These are phyloP conservation scores for Quercus tomentella DNA, from an alignment of 331 rosid genomes.

Conservation along the genomic window DNA sequence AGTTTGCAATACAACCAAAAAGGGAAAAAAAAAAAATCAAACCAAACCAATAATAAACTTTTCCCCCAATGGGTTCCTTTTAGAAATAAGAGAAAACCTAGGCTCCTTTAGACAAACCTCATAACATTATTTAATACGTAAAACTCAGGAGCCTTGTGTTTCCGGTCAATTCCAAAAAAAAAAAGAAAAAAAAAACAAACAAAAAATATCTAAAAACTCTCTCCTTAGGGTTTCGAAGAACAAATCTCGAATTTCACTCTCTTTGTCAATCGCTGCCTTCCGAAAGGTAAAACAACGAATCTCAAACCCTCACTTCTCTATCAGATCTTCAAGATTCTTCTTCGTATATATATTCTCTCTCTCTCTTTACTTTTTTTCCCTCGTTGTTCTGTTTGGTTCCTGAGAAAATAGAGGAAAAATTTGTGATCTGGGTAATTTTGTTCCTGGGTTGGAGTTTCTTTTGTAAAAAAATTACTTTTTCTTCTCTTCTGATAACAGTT, in stretches of 20 bases:
- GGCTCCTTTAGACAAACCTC: slow-evolving; percentile 7
- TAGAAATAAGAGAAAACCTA: background rate
- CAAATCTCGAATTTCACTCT: background rate
- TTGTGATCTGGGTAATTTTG: slow-evolving; percentile 19
- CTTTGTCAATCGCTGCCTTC: slow-evolving; percentile 3
- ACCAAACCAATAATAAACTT: too few relatives aligned
- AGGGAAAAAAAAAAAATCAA: too few relatives aligned
- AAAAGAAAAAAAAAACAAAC: too few relatives aligned
- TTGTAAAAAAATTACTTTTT: background rate
- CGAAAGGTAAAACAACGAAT: slow-evolving; percentile 28
- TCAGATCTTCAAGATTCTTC: background rate
- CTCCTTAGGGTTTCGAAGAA: slow-evolving; percentile 41
- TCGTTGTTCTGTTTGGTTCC: background rate
- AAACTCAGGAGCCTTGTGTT: background rate
- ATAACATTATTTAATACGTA: background rate
- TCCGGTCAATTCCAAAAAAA: slow-evolving; percentile 23
- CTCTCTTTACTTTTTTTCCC: too few relatives aligned
- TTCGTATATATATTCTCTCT: background rate
- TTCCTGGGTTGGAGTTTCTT: background rate
- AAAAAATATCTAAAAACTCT: background rate
- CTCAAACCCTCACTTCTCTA: background rate
- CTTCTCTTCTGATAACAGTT: background rate
- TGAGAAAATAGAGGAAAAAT: background rate
- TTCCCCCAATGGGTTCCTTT: background rate
- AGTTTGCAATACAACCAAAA: too few relatives aligned